Evolutionary conservation across 2,329 filamentous ascomycete species (phyloP).

Genomic region (Verticillium tricorpus): DNA sequence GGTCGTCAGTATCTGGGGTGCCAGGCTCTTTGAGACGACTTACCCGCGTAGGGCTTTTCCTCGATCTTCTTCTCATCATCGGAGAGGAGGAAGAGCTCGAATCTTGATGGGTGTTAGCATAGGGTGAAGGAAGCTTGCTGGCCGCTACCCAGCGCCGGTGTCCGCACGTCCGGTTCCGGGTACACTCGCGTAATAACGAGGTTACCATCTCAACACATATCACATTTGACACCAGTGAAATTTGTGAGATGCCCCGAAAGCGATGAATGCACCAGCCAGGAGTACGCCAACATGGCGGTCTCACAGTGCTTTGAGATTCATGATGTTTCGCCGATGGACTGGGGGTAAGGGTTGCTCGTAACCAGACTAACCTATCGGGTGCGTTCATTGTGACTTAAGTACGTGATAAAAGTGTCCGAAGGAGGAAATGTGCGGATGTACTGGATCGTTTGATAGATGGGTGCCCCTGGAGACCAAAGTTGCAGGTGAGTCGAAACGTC

Average conservation of each 20-base stretch:
- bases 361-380: slow-evolving; percentile 3
- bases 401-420: background rate
- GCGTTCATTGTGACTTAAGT: slow-evolving; percentile 3
- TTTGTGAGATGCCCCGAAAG: too few species aligned
- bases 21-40: slow-evolving; percentile 23
- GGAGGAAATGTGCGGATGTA: background rate
- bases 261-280: too few species aligned
- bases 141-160: too few species aligned
- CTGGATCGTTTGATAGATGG: background rate
- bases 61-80: slow-evolving; percentile 93
- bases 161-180: too few species aligned
- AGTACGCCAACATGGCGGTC: too few species aligned
- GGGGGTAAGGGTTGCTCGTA: background rate
- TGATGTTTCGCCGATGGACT: too few species aligned
- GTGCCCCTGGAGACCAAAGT: background rate
- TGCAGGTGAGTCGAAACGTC: background rate
- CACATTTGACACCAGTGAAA: too few species aligned
- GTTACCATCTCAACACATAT: too few species aligned
- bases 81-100: slow-evolving; percentile 85
- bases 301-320: too few species aligned
- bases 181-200: too few species aligned
- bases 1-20: background rate
- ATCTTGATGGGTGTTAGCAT: slow-evolving; percentile 47
- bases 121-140: background rate
- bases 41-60: slow-evolving; percentile 83